Evolutionary conservation across 306 rosid genomes (phyloP).

Genomic region (Begonia loranthoides): DNA sequence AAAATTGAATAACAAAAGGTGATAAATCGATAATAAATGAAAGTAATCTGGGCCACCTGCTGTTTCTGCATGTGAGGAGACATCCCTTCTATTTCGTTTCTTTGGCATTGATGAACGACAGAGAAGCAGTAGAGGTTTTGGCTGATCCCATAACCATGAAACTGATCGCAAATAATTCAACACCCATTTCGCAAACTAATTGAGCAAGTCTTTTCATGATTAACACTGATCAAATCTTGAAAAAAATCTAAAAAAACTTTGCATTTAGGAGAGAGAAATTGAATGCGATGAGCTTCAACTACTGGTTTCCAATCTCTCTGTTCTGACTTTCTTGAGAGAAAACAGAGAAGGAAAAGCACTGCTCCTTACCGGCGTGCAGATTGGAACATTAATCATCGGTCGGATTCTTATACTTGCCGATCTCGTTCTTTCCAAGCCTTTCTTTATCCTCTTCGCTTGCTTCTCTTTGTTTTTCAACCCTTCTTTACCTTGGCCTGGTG

Average conservation of each 20-base stretch:
- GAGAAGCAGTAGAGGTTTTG: no score
- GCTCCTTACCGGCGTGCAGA: conserved; percentile 77
- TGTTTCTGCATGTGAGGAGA: no score
- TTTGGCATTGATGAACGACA: no score
- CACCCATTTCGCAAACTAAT: no score
- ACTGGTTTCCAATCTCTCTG: conserved; percentile 38
- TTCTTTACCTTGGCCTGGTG: conserved; percentile 48
- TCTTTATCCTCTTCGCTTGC: conserved; percentile 65
- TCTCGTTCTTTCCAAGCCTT: conserved; percentile 82
- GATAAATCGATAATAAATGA: no score
- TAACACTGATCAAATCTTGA: not conserved
- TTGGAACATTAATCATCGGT: conserved; percentile 91
- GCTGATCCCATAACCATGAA: no score
- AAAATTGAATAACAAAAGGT: no score
- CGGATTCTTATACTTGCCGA: conserved; percentile 85
- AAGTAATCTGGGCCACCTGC: no score
- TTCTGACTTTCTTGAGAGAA: conserved; percentile 71
- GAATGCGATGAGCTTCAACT: not conserved
- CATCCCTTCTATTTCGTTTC: no score
- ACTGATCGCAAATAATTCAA: no score
- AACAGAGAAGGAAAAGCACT: conserved; percentile 81
- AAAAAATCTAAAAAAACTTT: not conserved
- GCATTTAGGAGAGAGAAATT: not conserved
- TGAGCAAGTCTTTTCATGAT: not conserved
- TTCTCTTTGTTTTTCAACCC: conserved; percentile 31